phyloP scores from a whole-genome alignment of 495 filamentous ascomycete genomes.

The Xylaria curta region DNA sequence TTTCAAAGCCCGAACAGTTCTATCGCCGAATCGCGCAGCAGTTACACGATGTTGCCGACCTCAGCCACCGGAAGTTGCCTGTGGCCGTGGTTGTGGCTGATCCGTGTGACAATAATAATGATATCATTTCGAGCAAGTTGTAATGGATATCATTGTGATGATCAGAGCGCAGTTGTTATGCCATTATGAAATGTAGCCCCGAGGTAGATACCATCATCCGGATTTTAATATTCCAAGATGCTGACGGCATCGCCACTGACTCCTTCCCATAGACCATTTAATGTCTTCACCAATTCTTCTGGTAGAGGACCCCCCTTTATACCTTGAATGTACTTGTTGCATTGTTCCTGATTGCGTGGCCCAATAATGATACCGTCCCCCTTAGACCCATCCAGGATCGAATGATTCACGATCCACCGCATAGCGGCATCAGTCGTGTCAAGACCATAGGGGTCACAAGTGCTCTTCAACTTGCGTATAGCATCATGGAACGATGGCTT shows the following conservation, averaged over 20 bases:
- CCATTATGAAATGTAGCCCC: not conserved
- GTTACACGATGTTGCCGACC: no score
- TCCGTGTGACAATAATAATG: no score
- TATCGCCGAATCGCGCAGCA: no score
- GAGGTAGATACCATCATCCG: not conserved
- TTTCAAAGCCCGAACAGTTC: no score
- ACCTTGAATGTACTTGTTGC: not conserved
- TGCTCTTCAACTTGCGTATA: conserved; percentile 43
- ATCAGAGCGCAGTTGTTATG: not conserved
- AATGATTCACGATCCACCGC: not conserved
- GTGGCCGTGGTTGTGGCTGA: no score
- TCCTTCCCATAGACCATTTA: not conserved
- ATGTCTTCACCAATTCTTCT: not conserved
- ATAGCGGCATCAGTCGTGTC: not conserved
- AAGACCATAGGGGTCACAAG: not conserved
- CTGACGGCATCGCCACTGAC: not conserved
- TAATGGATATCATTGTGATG: not conserved
- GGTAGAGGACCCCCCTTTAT: not conserved
- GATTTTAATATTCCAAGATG: not conserved
- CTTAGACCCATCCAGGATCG: not conserved
- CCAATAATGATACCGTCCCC: not conserved
- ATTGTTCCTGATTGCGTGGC: not conserved
- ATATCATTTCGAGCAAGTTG: not conserved
- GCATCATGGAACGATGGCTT: conserved; percentile 48
- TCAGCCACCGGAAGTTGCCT: no score